Percentiles rank a stretch among this genome's conserved stretches.
Evolutionary conservation across 768 basidiomycete genomes (phyloP).

Genomic region (Collybia sordida): DNA sequence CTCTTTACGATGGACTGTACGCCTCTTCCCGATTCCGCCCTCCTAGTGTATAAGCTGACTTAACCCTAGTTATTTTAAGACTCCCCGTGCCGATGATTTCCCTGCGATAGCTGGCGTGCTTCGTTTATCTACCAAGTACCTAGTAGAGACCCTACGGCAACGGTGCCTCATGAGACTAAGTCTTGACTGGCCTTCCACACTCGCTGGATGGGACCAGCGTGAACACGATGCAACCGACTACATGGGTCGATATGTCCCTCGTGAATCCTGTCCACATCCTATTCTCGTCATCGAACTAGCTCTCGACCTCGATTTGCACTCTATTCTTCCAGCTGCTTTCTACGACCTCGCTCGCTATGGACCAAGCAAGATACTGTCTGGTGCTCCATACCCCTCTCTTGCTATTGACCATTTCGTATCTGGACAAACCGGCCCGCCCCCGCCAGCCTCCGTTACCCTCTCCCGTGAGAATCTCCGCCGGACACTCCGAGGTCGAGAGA

Average conservation of each 20-base stretch:
- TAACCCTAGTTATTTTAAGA: constrained; percentile 52
- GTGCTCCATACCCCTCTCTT: constrained; percentile 37
- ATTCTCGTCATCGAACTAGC: constrained; percentile 71
- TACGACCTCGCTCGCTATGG: constrained; percentile 77
- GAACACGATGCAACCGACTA: constrained; percentile 55
- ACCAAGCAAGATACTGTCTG: constrained; percentile 64
- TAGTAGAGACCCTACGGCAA: constrained; percentile 63
- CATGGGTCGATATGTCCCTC: constrained; percentile 55
- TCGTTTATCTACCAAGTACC: constrained; percentile 74
- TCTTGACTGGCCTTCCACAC: constrained; percentile 67
- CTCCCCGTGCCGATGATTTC: constrained; percentile 53
- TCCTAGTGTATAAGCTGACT: constrained; percentile 1
- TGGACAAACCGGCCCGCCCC: constrained; percentile 27
- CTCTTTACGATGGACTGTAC: constrained; percentile 78
- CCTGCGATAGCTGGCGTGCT: constrained; percentile 60
- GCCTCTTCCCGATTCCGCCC: constrained; percentile 20
- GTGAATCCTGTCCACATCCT: constrained; percentile 62
- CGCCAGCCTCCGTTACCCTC: constrained; percentile 23
- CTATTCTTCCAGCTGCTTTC: constrained; percentile 67
- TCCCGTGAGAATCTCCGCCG: constrained; percentile 23
- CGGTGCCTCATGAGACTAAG: constrained; percentile 60
- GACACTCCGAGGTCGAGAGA: constrained; percentile 64
- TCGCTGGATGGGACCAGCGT: constrained; percentile 67
- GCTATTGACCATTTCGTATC: constrained; percentile 24
- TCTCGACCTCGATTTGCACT: constrained; percentile 54